Base-by-base conservation (phyloP, 176 grass and related monocot species). In the Typha latifolia region DNA sequence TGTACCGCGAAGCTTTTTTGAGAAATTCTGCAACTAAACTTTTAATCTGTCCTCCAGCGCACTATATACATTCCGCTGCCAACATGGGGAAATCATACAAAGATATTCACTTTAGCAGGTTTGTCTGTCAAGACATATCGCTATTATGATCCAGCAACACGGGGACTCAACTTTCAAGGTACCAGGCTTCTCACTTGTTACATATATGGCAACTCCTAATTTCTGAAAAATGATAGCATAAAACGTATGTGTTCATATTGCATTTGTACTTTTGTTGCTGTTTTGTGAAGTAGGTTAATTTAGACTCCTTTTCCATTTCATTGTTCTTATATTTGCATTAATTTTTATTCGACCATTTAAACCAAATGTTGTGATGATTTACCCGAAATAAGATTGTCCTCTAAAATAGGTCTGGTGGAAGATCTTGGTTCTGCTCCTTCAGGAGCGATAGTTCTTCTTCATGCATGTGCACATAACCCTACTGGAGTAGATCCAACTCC, bases 381-480 rank as follows among this genome's bases (percentile, higher is more conserved):
- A 59, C 53, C 20, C 15, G 53, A 21, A 21, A 59, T 19, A 21
- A 8, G 16, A 21, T 18, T 86, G 0, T 86, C 66, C 74, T 47
- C 3, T 77, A 59, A 57, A 77, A 57, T 64, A 97, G 89, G 94
- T 74, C 69, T 99, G 24, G 20, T 90, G 22, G 84, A 90, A 78
- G 95, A 99, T 72, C 67, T 99, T 34, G 69, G 79, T 81, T 76
- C 84, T 69, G 86, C 89, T 71, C 89, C 95, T 50, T 62, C 69
- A 76, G 89, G 95, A 69, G 78, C 95, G 68, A 87, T 99, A 71
- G 79, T 99, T 57, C 86, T 99, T 72, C 81, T 99, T 69, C 95
- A 99, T 90, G 94, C 94, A 59, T 99, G 94, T 71, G 95, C 95
- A 12, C 95, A 99, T 81, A 99, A 99, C 47, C 95, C 95, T 73